Evolutionary conservation across 2,329 filamentous ascomycete species (phyloP).

Genomic region (Apiospora saccharicola): DNA sequence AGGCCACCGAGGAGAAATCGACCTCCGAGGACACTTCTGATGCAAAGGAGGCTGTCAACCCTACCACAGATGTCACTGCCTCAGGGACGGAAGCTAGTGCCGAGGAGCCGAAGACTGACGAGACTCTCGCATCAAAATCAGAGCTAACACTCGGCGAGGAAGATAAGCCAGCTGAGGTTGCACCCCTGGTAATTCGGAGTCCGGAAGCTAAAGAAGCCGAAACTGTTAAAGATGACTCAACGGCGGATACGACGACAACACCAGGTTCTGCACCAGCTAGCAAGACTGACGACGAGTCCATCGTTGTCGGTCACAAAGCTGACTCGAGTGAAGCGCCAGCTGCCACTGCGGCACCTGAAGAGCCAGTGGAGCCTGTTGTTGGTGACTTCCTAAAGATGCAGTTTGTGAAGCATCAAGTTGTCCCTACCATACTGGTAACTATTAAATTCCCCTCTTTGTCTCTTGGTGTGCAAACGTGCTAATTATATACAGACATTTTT

Average conservation of each 20-base stretch:
- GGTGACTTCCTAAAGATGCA: conserved; percentile 95
- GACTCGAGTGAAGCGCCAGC: conserved; percentile 31
- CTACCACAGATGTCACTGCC: not conserved
- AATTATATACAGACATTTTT: conserved; percentile 79
- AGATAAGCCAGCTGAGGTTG: not conserved
- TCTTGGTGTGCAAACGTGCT: conserved; percentile 25
- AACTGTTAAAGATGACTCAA: conserved; percentile 21
- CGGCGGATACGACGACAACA: conserved; percentile 9
- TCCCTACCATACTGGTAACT: conserved; percentile 91
- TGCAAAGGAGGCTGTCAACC: not conserved
- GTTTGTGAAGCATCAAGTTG: conserved; percentile 93
- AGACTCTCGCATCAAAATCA: not conserved
- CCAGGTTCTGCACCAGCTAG: conserved; percentile 26
- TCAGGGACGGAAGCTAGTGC: not conserved
- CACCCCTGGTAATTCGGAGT: not conserved
- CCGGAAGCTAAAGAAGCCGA: not conserved
- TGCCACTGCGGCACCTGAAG: conserved; percentile 30
- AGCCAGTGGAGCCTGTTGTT: conserved; percentile 73
- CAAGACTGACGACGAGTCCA: conserved; percentile 40
- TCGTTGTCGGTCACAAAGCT: conserved; percentile 37
- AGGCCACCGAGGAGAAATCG: not conserved
- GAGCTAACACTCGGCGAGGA: not conserved
- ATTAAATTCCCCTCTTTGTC: not conserved
- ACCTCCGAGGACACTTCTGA: conserved; percentile 4
- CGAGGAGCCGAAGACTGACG: conserved; percentile 6